Percentiles rank a stretch among this genome's conserved stretches.
These are phyloP conservation scores for Phanerochaete sordida DNA, from an alignment of 768 basidiomycete species.

Conservation along the genomic window DNA sequence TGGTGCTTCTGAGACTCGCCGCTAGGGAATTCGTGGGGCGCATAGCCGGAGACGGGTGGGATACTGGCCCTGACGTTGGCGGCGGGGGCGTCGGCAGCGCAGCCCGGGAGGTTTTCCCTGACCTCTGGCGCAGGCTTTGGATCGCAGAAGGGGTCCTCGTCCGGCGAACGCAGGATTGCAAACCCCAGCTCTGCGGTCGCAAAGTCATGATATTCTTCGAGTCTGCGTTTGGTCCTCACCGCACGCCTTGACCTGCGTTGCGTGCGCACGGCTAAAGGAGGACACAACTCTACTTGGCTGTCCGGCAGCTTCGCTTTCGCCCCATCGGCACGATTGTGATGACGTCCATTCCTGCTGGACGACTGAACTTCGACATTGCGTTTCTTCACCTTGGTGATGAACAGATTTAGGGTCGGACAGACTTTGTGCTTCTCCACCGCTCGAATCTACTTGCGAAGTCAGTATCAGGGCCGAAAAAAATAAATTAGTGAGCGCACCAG, in stretches of 20 bases:
- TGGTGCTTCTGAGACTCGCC: neutral
- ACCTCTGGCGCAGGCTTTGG: neutral
- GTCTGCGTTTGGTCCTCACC: neutral
- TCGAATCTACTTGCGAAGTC: too few species aligned
- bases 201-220: neutral
- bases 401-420: neutral
- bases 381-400: neutral
- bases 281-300: neutral
- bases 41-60: too few species aligned
- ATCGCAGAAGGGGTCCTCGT: neutral
- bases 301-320: too few species aligned
- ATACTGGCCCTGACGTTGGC: too few species aligned
- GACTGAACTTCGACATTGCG: neutral
- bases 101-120: too few species aligned
- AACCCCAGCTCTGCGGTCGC: neutral
- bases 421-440: neutral
- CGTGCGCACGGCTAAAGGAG: neutral
- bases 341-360: too few species aligned
- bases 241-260: neutral
- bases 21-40: too few species aligned
- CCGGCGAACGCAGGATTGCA: neutral
- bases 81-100: too few species aligned
- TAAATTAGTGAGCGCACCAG: too few species aligned
- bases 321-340: too few species aligned
- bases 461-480: too few species aligned